phyloP scores from a whole-genome alignment of 2,329 filamentous ascomycete species.

The Cryphonectria radicalis region DNA sequence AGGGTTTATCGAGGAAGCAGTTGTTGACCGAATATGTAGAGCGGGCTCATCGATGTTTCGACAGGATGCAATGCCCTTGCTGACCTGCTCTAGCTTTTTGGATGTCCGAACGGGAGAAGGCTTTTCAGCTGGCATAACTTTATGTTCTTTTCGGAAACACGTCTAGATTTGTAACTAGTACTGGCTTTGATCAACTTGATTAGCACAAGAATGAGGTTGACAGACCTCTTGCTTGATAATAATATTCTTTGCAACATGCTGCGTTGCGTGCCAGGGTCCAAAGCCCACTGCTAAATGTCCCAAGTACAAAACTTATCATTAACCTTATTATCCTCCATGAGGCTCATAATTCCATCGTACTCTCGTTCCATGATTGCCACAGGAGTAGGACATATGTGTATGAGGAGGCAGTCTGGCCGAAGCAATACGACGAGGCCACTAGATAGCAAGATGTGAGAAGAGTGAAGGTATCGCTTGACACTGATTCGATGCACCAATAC shows the following conservation, averaged over 20 bases:
- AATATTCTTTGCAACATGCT: neutral
- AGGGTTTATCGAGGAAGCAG: neutral
- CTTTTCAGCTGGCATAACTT: neutral
- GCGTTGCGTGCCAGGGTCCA: neutral
- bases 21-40: neutral
- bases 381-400: neutral
- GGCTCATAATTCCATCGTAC: conserved; percentile 41
- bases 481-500: neutral
- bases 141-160: neutral
- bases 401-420: too few relatives aligned
- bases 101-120: neutral
- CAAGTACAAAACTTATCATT: conserved; percentile 45
- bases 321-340: conserved; percentile 41
- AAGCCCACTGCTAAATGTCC: conserved; percentile 14
- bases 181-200: neutral
- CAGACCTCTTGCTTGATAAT: neutral
- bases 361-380: conserved; percentile 30
- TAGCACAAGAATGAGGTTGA: neutral
- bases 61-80: conserved; percentile 2
- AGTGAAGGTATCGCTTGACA: neutral
- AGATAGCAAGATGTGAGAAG: neutral
- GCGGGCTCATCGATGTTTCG: conserved; percentile 2
- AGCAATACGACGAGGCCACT: neutral
- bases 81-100: neutral
- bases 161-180: neutral